Conservation (phyloP, 2,329 filamentous ascomycete species). For the Neocatenulostroma microsporum region DNA sequence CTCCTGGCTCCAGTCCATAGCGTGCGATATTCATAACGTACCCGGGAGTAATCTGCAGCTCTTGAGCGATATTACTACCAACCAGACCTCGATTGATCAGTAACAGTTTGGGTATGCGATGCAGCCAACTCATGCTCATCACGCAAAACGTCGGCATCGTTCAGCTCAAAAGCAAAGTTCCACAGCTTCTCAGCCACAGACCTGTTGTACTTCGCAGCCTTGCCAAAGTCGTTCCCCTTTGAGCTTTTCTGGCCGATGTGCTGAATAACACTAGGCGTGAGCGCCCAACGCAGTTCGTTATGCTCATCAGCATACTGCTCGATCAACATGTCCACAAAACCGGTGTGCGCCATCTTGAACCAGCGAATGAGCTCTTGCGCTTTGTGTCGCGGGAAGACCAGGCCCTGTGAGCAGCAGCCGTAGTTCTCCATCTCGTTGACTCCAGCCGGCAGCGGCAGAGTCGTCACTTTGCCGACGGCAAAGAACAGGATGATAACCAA, state of each 20-base stretch:
- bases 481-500: slow-evolving; percentile 33
- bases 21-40: no score
- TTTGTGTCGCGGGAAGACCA: slow-evolving; percentile 35
- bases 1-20: no score
- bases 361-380: slow-evolving; percentile 24
- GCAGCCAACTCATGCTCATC: no score
- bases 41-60: no score
- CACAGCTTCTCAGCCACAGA: slow-evolving; percentile 32
- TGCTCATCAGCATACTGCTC: slow-evolving; percentile 36
- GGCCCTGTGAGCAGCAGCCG: slow-evolving; percentile 40
- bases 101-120: no score
- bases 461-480: slow-evolving; percentile 33
- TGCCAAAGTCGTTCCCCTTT: slow-evolving; percentile 19
- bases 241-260: slow-evolving; percentile 38
- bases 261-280: slow-evolving; percentile 38
- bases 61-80: no score
- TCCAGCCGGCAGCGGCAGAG: slow-evolving; percentile 30
- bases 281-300: slow-evolving; percentile 34
- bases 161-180: slow-evolving; percentile 34
- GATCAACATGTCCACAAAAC: slow-evolving; percentile 34
- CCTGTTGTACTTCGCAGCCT: slow-evolving; percentile 3
- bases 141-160: slow-evolving; percentile 22
- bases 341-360: slow-evolving; percentile 24
- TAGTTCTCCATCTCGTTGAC: slow-evolving; percentile 35
- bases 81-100: no score